These are phyloP conservation scores for Vaccinium darrowii DNA, from an alignment of 148 eudicot species.

Conservation along the genomic window DNA sequence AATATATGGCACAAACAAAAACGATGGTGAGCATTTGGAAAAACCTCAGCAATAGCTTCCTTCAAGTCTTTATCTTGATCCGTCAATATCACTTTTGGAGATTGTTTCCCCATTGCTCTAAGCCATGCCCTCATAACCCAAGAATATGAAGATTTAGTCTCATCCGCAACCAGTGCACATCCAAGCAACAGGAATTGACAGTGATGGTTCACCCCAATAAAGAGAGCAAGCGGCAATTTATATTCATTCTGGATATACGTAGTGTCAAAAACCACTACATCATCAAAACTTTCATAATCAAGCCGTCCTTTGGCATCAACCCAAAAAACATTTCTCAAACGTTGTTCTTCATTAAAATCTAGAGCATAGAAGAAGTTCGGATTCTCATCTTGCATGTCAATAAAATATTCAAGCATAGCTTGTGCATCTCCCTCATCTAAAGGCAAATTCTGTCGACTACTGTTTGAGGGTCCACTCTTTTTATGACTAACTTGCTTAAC, in stretches of 20 bases:
- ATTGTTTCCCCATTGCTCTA: slow-evolving; percentile 3
- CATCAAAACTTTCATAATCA: neutral
- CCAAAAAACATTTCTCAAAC: neutral
- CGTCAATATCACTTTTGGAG: neutral
- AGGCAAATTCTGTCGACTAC: neutral
- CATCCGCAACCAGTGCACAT: slow-evolving; percentile 5
- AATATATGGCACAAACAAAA: slow-evolving; percentile 1
- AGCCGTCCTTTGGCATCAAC: slow-evolving; percentile 4
- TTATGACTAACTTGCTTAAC: neutral
- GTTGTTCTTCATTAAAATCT: neutral
- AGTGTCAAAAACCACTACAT: slow-evolving; percentile 1
- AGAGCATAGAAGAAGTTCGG: slow-evolving; percentile 1
- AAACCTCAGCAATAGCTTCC: neutral
- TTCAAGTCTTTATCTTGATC: neutral
- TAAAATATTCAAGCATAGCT: neutral
- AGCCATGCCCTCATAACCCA: neutral
- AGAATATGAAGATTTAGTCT: slow-evolving; percentile 8
- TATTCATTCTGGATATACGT: neutral
- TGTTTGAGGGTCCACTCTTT: neutral
- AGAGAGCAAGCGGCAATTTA: neutral
- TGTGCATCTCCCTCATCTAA: slow-evolving; percentile 1
- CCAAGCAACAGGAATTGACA: slow-evolving; percentile 1
- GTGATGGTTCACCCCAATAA: slow-evolving; percentile 3
- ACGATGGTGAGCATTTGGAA: neutral
- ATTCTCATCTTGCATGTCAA: neutral